Base-by-base conservation (phyloP, 768 basidiomycete species). In the Lactarius trivialis region DNA sequence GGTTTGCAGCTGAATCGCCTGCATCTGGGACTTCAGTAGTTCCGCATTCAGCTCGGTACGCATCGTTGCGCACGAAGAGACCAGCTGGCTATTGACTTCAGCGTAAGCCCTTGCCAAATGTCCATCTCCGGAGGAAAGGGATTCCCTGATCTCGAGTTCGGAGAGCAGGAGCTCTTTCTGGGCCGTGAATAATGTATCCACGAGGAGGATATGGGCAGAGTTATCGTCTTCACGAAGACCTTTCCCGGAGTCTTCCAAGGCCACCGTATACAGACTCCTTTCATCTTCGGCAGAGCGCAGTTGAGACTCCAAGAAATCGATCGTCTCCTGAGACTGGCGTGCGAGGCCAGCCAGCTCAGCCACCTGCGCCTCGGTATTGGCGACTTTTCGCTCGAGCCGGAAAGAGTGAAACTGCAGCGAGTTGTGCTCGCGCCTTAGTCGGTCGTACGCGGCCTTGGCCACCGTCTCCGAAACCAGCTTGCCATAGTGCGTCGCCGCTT, bases 341-440 rank as follows among this genome's bases (percentile, higher is more conserved):
- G 87, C 76, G 45, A 90, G 78, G 62, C 81, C 74, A 1, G 83
- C 82, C 8, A 91, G 74, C 63, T 89, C 87, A 14, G 75, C 71
- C 24, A 87, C 85, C 69, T 90, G 87, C 19, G 74, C 82, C 59
- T 89, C 84, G 5, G 86, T 77, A 68, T 86, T 87, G 43, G 81
- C 82, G 15, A 89, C 75, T 71, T 85, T 88, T 62, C 88, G 82
- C 67, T 87, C 83, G 14, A 89, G 73, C 32, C 86, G 83, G 30
- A 77, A 71, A 28, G 75, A 72, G 8, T 76, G 79, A 11, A 81
- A 65, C 58, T 79, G 78, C 37, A 86, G 75, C 7, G 68, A 64
- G 21, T 69, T 68, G 63, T 81, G 73, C 1, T 72, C 70, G 26
- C 64, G 60, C 58, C 68, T 68, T 9, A 68, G 56, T 28, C 54